These are phyloP conservation scores for Salix exigua DNA, from an alignment of 345 rosid species.

Conservation along the genomic window DNA sequence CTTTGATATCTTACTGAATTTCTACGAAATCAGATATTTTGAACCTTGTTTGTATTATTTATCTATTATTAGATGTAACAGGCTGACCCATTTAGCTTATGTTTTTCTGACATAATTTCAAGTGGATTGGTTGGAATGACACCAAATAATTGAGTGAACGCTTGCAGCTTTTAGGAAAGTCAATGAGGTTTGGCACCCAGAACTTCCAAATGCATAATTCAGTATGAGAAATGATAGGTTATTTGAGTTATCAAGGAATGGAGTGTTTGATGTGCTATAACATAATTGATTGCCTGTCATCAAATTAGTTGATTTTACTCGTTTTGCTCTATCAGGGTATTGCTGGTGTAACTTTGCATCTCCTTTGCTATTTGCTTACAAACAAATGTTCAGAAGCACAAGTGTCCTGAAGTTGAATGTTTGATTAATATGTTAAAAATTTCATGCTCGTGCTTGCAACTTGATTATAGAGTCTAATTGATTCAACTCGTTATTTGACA, in stretches of 20 bases:
- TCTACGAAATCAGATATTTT: background rate
- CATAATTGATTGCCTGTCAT: background rate
- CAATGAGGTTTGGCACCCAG: background rate
- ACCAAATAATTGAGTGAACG: background rate
- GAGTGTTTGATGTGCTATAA: background rate
- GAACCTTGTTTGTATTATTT: background rate
- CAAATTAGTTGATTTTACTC: background rate
- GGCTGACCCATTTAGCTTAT: background rate
- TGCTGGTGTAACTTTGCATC: background rate
- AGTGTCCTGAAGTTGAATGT: background rate
- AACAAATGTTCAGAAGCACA: background rate
- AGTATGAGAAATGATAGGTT: background rate
- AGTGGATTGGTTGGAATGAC: background rate
- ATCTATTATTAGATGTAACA: background rate
- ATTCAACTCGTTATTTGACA: background rate
- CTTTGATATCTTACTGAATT: background rate
- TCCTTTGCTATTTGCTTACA: background rate
- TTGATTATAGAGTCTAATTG: conserved; percentile 6
- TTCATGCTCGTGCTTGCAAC: background rate
- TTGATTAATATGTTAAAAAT: background rate
- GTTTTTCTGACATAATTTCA: background rate
- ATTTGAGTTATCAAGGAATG: background rate
- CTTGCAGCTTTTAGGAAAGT: background rate
- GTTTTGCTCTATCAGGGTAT: background rate
- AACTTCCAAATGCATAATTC: background rate